phyloP scores from a whole-genome alignment of 306 rosid species.

The Prunus fruticosa region DNA sequence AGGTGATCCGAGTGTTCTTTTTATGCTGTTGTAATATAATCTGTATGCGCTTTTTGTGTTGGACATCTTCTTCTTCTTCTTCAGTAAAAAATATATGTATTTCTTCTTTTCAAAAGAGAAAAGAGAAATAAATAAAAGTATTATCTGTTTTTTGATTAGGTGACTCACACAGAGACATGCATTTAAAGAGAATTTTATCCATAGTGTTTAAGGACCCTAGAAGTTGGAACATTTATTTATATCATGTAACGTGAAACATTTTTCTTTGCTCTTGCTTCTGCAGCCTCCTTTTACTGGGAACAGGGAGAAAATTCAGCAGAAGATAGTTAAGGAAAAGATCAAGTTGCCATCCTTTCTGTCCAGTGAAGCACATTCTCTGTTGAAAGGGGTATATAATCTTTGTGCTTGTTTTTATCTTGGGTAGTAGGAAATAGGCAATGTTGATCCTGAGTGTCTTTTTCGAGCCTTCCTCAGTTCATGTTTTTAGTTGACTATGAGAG shows the following conservation, averaged over 20 bases:
- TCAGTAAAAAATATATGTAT: too few species aligned
- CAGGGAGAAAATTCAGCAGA: conserved; percentile 78
- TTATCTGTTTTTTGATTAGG: background rate
- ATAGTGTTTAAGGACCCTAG: background rate
- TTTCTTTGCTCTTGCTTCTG: conserved; percentile 29
- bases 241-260: background rate
- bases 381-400: conserved; percentile 65
- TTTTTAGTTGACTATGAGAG: background rate
- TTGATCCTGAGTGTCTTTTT: background rate
- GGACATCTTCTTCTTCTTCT: background rate
- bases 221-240: background rate
- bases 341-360: conserved; percentile 87
- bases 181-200: background rate
- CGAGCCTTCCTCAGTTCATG: conserved; percentile 5
- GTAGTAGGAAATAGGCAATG: background rate
- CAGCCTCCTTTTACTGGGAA: conserved; percentile 95
- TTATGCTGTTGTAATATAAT: background rate
- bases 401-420: background rate
- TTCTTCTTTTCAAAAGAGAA: background rate
- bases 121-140: background rate
- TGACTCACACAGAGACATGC: background rate
- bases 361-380: conserved; percentile 86
- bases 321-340: conserved; percentile 84
- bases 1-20: background rate
- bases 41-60: background rate